These are phyloP conservation scores for Candida sp. DNA, from an alignment of 1,139 yeast genomes.

Conservation along the genomic window DNA sequence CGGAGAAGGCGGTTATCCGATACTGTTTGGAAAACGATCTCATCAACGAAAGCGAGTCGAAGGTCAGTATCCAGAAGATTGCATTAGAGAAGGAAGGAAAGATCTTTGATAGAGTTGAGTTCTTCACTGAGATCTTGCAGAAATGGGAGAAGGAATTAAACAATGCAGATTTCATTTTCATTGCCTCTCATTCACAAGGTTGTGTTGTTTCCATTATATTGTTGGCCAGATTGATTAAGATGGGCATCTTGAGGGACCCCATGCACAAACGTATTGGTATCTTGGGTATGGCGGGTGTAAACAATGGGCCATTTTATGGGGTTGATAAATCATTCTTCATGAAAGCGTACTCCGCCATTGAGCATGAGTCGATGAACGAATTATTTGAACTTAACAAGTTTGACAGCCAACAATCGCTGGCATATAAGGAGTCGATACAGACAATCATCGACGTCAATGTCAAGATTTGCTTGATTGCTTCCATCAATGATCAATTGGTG, in stretches of 20 bases:
- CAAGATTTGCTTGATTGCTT: slow-evolving; percentile 81
- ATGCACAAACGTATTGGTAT: slow-evolving; percentile 65
- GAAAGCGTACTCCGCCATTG: slow-evolving; percentile 90
- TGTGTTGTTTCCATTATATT: slow-evolving; percentile 88
- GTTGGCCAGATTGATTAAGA: slow-evolving; percentile 70
- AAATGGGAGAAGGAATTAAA: slow-evolving; percentile 75
- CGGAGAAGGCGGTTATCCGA: slow-evolving; percentile 72
- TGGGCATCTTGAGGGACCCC: slow-evolving; percentile 62
- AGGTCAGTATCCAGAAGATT: slow-evolving; percentile 78
- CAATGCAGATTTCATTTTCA: slow-evolving; percentile 81
- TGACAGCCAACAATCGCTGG: slow-evolving; percentile 71
- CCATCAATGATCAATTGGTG: slow-evolving; percentile 90
- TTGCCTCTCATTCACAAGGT: slow-evolving; percentile 97
- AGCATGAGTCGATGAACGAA: slow-evolving; percentile 83
- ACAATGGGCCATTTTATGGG: slow-evolving; percentile 93
- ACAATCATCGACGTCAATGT: slow-evolving; percentile 71
- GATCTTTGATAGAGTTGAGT: slow-evolving; percentile 83
- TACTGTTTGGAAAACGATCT: slow-evolving; percentile 69
- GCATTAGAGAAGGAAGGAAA: slow-evolving; percentile 95
- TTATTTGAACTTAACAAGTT: slow-evolving; percentile 86
- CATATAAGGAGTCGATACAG: slow-evolving; percentile 69
- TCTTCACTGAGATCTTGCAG: slow-evolving; percentile 70
- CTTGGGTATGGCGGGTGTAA: slow-evolving; percentile 94
- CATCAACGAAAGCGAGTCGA: slow-evolving; percentile 38
- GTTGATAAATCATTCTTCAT: slow-evolving; percentile 82